Percentiles rank a stretch among this genome's conserved stretches.
Evolutionary conservation across 176 grass and related monocot genomes (phyloP).

Genomic region (Lolium perenne): DNA sequence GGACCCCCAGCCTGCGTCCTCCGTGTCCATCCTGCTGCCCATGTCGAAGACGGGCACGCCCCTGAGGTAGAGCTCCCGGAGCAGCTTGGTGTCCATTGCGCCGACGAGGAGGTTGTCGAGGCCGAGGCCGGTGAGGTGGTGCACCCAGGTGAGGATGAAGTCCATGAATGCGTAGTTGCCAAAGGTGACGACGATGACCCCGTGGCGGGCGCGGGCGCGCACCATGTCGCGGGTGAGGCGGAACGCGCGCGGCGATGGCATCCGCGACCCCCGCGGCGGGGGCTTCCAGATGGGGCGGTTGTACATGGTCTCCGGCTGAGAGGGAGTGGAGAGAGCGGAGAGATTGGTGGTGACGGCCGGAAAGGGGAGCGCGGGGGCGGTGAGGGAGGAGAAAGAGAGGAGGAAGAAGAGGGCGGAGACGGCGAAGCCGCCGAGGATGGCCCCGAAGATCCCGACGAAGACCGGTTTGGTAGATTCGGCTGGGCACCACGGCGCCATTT

Average conservation of each 20-base stretch:
- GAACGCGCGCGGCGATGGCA: slow-evolving; percentile 67
- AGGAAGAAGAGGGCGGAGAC: slow-evolving; percentile 80
- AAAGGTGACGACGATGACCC: slow-evolving; percentile 84
- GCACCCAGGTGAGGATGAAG: slow-evolving; percentile 90
- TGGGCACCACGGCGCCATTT: slow-evolving; percentile 49
- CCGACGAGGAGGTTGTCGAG: slow-evolving; percentile 86
- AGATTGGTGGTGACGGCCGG: slow-evolving; percentile 21
- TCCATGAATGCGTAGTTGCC: slow-evolving; percentile 92
- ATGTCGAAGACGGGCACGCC: slow-evolving; percentile 91
- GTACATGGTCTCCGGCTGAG: slow-evolving; percentile 47
- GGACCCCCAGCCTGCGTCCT: slow-evolving; percentile 93
- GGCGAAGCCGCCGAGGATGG: slow-evolving; percentile 61
- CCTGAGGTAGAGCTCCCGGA: slow-evolving; percentile 80
- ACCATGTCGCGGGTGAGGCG: slow-evolving; percentile 75
- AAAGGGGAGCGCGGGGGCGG: slow-evolving; percentile 43
- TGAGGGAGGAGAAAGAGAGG: slow-evolving; percentile 65
- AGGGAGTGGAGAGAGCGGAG: background rate
- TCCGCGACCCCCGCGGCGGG: slow-evolving; percentile 44
- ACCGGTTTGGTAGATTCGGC: slow-evolving; percentile 57
- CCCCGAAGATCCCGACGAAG: slow-evolving; percentile 72
- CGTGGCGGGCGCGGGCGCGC: slow-evolving; percentile 58
- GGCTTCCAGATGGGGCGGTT: slow-evolving; percentile 73
- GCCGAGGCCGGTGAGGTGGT: slow-evolving; percentile 78
- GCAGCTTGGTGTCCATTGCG: slow-evolving; percentile 89
- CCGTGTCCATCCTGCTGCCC: slow-evolving; percentile 89